These are phyloP conservation scores for Coemansia asiatica DNA, from an alignment of 192 early-diverging fungal species.

Conservation along the genomic window DNA sequence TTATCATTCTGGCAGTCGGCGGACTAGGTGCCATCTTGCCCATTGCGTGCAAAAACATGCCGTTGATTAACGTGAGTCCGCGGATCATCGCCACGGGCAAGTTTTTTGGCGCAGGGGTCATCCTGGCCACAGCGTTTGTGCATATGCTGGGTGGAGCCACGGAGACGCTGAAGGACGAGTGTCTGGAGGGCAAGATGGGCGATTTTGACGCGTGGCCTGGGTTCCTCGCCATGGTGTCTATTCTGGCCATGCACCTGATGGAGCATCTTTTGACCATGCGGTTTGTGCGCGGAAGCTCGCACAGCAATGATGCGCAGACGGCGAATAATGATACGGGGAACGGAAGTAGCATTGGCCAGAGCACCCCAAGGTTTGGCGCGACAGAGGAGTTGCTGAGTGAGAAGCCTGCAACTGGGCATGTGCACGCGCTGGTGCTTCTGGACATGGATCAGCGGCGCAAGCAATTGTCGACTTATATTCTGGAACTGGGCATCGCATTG, in stretches of 20 bases:
- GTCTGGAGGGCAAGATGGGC: conserved; percentile 57
- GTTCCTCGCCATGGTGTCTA: conserved; percentile 63
- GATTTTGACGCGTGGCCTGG: conserved; percentile 59
- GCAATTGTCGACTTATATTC: conserved; percentile 63
- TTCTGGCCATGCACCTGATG: conserved; percentile 65
- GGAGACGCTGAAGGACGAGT: conserved; percentile 57
- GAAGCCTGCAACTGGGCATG: conserved; percentile 19
- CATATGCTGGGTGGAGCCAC: conserved; percentile 71
- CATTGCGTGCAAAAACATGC: conserved; percentile 41
- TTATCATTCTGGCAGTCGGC: conserved; percentile 60
- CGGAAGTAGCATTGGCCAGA: conserved; percentile 5
- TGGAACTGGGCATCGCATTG: conserved; percentile 76
- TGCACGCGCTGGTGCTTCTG: conserved; percentile 17
- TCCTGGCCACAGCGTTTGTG: conserved; percentile 74
- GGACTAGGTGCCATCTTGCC: conserved; percentile 59
- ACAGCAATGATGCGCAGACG: background rate
- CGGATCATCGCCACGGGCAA: conserved; percentile 47
- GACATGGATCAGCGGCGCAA: conserved; percentile 22
- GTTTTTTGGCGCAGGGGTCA: conserved; percentile 69
- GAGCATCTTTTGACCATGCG: conserved; percentile 55
- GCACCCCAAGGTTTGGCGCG: background rate
- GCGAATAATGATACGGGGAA: background rate
- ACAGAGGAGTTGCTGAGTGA: conserved; percentile 10
- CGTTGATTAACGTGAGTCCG: conserved; percentile 32
- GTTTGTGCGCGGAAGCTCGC: background rate